A percentile compares a stretch with the other conserved stretches of the same genome.
These are phyloP conservation scores for Globisporangium cystogenes DNA, from an alignment of 352 stramenopile genomes.

Conservation along the genomic window DNA sequence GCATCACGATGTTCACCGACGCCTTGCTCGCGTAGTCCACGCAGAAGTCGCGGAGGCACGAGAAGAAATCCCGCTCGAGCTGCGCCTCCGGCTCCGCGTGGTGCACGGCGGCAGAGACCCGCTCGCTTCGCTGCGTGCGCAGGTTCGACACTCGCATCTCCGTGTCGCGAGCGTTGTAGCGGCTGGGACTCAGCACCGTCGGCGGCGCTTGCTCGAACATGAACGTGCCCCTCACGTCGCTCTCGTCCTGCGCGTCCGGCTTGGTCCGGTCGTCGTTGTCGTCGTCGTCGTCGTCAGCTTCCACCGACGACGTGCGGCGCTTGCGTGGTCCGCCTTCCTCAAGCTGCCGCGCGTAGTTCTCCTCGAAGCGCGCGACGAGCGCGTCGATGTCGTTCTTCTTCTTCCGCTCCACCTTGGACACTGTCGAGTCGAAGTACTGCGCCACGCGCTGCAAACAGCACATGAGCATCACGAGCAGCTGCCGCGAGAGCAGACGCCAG, in stretches of 20 bases:
- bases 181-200: neutral
- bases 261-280: constrained; percentile 37
- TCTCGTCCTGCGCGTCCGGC: constrained; percentile 23
- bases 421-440: constrained; percentile 62
- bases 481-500: constrained; percentile 44
- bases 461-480: constrained; percentile 70
- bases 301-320: constrained; percentile 43
- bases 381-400: constrained; percentile 31
- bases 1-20: constrained; percentile 73
- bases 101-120: neutral
- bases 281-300: constrained; percentile 48
- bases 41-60: constrained; percentile 55
- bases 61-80: constrained; percentile 52
- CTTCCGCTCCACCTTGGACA: constrained; percentile 23
- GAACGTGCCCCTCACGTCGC: constrained; percentile 5
- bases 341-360: constrained; percentile 35
- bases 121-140: neutral
- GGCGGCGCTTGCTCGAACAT: neutral
- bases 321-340: constrained; percentile 27
- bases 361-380: constrained; percentile 36
- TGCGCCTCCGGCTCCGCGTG: constrained; percentile 1
- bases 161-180: neutral
- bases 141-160: neutral
- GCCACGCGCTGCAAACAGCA: constrained; percentile 66
- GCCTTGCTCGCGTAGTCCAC: constrained; percentile 68